Evolutionary conservation across 1,284 basidiomycete species (phyloP).

Genomic region (Peniophora sp.): DNA sequence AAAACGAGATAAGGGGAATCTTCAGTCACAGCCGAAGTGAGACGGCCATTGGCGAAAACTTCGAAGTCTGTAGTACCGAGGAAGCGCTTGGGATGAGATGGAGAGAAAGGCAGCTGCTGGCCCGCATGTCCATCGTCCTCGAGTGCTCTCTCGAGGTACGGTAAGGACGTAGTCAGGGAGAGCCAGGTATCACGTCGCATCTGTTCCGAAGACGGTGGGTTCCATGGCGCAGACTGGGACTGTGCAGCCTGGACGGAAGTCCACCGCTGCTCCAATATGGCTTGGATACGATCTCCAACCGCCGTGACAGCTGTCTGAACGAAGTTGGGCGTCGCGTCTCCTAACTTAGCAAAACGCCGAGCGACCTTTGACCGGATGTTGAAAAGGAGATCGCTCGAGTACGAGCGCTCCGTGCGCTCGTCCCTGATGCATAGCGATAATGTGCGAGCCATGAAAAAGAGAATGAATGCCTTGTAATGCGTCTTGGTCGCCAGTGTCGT

Average conservation of each 20-base stretch:
- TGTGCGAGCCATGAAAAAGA: slow-evolving; percentile 22
- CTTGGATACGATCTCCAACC: slow-evolving; percentile 8
- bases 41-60: not conserved
- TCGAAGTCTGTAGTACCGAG: not conserved
- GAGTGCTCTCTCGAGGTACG: too few relatives aligned
- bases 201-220: too few relatives aligned
- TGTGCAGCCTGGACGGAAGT: not conserved
- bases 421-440: slow-evolving; percentile 9
- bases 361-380: slow-evolving; percentile 26
- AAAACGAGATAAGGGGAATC: not conserved
- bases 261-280: slow-evolving; percentile 10
- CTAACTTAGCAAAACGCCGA: slow-evolving; percentile 31
- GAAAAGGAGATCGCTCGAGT: not conserved
- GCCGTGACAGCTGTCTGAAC: slow-evolving; percentile 11
- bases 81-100: too few relatives aligned
- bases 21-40: not conserved
- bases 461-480: slow-evolving; percentile 39
- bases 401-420: not conserved
- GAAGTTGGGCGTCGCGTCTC: slow-evolving; percentile 12
- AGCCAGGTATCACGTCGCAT: too few relatives aligned
- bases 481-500: slow-evolving; percentile 22
- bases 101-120: too few relatives aligned
- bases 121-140: too few relatives aligned
- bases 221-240: too few relatives aligned
- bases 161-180: too few relatives aligned